Conservation (phyloP, 345 rosid genomes). For the Eucalyptus sideroxylon region DNA sequence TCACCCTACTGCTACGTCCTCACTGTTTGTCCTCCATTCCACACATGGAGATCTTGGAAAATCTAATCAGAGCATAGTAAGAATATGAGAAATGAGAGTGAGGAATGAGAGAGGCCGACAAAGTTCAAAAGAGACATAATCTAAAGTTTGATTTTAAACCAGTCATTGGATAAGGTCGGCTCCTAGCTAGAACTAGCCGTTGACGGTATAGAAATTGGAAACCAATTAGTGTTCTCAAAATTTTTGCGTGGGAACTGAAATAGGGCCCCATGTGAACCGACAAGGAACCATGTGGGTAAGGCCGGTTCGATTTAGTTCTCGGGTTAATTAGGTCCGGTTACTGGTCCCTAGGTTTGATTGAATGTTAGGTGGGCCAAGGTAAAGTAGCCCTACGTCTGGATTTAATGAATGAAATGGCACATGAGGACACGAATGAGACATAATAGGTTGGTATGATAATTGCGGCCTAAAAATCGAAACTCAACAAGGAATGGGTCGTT, state of each 20-base stretch:
- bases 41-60: background rate
- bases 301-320: background rate
- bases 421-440: background rate
- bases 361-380: background rate
- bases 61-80: background rate
- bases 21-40: constrained; percentile 7
- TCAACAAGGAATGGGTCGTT: background rate
- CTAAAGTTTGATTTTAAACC: background rate
- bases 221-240: background rate
- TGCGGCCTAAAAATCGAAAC: background rate
- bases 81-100: background rate
- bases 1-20: constrained; percentile 37
- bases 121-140: background rate
- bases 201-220: background rate
- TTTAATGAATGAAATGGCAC: background rate
- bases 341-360: background rate
- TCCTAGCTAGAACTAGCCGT: background rate
- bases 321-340: background rate
- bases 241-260: background rate
- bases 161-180: background rate
- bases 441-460: background rate
- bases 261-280: background rate
- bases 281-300: background rate
- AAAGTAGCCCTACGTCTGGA: background rate
- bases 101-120: background rate